phyloP scores from a whole-genome alignment of 2,329 filamentous ascomycete species.

The Botrytis fragariae region DNA sequence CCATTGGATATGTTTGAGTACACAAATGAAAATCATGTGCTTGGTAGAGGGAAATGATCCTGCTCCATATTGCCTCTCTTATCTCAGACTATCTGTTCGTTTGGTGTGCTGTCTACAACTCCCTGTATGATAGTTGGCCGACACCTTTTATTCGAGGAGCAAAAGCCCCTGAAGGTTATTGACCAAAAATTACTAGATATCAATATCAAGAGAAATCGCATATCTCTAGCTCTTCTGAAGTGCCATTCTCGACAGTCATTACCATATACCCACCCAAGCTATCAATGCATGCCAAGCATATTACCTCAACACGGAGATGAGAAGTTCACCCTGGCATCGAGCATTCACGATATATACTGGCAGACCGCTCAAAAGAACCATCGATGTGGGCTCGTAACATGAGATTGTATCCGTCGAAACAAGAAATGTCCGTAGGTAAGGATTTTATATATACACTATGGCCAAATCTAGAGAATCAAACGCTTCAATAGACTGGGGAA shows the following conservation, averaged over 20 bases:
- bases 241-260: background rate
- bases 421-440: background rate
- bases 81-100: background rate
- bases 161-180: background rate
- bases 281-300: background rate
- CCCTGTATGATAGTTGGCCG: too few species aligned
- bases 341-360: background rate
- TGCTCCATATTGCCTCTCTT: background rate
- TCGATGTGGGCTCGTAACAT: background rate
- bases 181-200: too few species aligned
- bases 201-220: background rate
- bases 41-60: background rate
- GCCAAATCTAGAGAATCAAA: background rate
- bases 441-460: background rate
- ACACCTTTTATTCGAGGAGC: background rate
- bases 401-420: background rate
- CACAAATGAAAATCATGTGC: background rate
- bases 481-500: background rate
- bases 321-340: background rate
- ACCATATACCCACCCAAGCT: background rate
- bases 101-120: background rate
- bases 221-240: background rate
- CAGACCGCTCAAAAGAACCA: background rate
- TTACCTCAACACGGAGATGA: background rate
- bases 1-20: rapidly evolving